Conservation (phyloP, 73 alveolate genomes). For the Uronychia binucleata region DNA sequence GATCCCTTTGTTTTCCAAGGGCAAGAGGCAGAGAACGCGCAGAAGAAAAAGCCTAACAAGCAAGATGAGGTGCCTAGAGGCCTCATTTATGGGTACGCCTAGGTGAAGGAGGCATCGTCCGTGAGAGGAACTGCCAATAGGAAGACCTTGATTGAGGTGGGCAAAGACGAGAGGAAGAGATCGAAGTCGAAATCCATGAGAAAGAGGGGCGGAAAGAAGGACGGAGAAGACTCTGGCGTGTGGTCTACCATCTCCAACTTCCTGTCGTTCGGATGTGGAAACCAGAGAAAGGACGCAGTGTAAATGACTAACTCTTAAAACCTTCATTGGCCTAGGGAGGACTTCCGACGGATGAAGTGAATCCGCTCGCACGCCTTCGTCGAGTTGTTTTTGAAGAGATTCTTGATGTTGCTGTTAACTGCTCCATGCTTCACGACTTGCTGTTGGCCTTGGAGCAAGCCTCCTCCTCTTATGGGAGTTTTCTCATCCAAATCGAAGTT, state of each 20-base stretch:
- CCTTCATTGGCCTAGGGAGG: background rate
- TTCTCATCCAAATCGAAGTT: background rate
- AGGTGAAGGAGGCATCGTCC: background rate
- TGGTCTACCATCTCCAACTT: background rate
- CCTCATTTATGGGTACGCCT: background rate
- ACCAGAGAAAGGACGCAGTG: background rate
- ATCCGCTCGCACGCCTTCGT: background rate
- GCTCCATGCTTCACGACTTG: background rate
- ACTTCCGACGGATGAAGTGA: background rate
- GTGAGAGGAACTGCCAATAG: background rate
- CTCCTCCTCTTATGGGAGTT: background rate
- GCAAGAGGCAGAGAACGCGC: background rate
- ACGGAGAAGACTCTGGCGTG: background rate
- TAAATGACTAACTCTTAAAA: background rate
- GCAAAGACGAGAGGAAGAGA: background rate
- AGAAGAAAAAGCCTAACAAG: background rate
- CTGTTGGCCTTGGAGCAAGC: background rate
- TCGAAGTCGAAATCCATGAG: background rate
- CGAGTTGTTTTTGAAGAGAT: background rate
- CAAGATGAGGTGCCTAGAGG: background rate
- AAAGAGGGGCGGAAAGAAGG: background rate
- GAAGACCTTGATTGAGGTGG: background rate
- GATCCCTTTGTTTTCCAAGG: background rate
- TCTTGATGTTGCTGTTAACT: background rate
- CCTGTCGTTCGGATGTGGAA: background rate